Conservation (phyloP, 2,329 filamentous ascomycete species). For the Claviceps paspali region DNA sequence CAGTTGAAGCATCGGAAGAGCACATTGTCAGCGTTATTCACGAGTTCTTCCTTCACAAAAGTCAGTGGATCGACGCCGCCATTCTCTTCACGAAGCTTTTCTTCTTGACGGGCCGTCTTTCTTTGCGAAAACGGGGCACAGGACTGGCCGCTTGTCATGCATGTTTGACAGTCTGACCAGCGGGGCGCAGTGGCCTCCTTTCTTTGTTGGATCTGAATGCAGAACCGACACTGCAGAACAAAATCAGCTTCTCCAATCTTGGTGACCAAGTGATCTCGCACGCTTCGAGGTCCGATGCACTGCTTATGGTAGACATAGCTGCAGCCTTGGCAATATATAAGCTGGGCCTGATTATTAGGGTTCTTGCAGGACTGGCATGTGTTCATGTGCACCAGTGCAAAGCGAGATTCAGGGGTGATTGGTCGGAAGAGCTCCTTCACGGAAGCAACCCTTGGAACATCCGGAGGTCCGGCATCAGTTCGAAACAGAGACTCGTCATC, state of each 20-base stretch:
- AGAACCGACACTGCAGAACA: constrained; percentile 79
- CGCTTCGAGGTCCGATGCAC: constrained; percentile 61
- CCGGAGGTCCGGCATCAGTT: constrained; percentile 28
- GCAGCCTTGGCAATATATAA: constrained; percentile 88
- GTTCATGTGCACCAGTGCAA: constrained; percentile 53
- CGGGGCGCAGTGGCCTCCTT: constrained; percentile 58
- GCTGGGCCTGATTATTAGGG: constrained; percentile 36
- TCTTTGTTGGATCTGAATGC: constrained; percentile 51
- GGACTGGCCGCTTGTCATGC: constrained; percentile 47
- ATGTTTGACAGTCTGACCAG: constrained; percentile 56
- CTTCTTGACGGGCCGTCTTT: constrained; percentile 65
- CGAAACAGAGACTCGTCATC: constrained; percentile 43
- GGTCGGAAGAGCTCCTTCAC: constrained; percentile 61
- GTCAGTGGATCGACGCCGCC: constrained; percentile 62
- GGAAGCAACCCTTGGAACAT: constrained; percentile 40
- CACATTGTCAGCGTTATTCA: constrained; percentile 64
- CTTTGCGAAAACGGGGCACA: constrained; percentile 61
- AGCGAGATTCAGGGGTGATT: constrained; percentile 45
- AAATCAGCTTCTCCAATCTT: constrained; percentile 67
- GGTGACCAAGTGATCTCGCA: constrained; percentile 75
- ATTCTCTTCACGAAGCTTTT: constrained; percentile 67
- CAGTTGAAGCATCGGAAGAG: constrained; percentile 74
- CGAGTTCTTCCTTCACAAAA: constrained; percentile 39
- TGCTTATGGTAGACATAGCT: constrained; percentile 66
- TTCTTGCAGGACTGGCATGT: constrained; percentile 55